phyloP scores from a whole-genome alignment of 2,329 filamentous ascomycete genomes.

The Blumeria hordei region DNA sequence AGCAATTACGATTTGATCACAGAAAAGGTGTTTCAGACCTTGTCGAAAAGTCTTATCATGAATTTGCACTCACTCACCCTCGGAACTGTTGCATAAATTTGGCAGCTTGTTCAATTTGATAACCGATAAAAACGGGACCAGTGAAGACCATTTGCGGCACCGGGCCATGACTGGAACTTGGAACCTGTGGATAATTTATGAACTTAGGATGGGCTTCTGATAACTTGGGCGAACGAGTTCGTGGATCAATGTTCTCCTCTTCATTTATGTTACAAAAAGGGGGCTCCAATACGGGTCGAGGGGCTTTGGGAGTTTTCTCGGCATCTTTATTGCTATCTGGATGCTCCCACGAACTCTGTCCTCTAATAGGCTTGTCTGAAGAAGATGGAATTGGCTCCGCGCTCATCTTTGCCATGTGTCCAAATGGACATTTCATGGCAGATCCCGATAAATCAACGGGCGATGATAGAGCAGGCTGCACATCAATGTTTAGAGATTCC shows the following conservation, averaged over 20 bases:
- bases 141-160: constrained; percentile 62
- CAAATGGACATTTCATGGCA: neutral
- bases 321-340: neutral
- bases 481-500: constrained; percentile 21
- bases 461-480: constrained; percentile 28
- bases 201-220: constrained; percentile 24
- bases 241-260: constrained; percentile 14
- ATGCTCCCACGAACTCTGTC: neutral
- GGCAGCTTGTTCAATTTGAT: constrained; percentile 62
- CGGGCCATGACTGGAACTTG: constrained; percentile 2
- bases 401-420: too few relatives aligned
- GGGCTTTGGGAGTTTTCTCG: neutral
- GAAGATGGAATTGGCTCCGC: too few relatives aligned
- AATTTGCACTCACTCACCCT: too few relatives aligned
- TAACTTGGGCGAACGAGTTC: constrained; percentile 15
- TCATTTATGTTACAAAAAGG: neutral
- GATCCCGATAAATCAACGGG: constrained; percentile 14
- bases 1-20: too few relatives aligned
- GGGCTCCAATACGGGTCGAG: neutral
- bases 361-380: neutral
- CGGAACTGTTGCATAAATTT: constrained; percentile 34
- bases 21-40: too few relatives aligned
- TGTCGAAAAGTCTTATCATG: too few relatives aligned
- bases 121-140: constrained; percentile 84
- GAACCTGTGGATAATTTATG: constrained; percentile 20